These are phyloP conservation scores for Phellopilus nigrolimitatus DNA, from an alignment of 1,284 basidiomycete species.

Conservation along the genomic window DNA sequence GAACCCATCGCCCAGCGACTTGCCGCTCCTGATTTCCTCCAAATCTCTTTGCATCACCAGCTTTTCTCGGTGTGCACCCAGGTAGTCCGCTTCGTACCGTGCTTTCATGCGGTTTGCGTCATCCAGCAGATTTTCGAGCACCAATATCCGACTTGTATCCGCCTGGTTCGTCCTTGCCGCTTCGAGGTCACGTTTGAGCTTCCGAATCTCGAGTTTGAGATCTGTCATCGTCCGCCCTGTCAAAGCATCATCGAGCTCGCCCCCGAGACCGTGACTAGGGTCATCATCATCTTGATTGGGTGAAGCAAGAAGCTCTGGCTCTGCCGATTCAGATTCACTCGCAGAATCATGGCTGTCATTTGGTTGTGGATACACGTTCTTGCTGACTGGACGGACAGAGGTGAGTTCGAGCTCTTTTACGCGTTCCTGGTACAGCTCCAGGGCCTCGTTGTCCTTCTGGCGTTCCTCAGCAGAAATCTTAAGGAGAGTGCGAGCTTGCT, in stretches of 20 bases:
- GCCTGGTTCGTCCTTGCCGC: constrained; percentile 68
- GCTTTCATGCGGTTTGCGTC: constrained; percentile 89
- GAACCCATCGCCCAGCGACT: constrained; percentile 77
- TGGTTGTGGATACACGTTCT: constrained; percentile 24
- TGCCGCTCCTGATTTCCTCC: constrained; percentile 86
- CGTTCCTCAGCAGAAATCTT: constrained; percentile 68
- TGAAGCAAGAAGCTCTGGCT: constrained; percentile 35
- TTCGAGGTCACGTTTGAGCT: constrained; percentile 80
- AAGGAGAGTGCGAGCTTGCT: constrained; percentile 66
- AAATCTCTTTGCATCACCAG: constrained; percentile 77
- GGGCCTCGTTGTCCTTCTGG: constrained; percentile 75
- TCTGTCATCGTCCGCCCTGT: constrained; percentile 86
- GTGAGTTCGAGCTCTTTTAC: constrained; percentile 81
- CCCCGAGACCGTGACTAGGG: constrained; percentile 59
- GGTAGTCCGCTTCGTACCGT: constrained; percentile 86
- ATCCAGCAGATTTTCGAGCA: constrained; percentile 86
- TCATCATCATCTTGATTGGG: constrained; percentile 36
- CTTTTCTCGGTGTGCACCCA: constrained; percentile 80
- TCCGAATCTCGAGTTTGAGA: constrained; percentile 80
- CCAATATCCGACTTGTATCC: constrained; percentile 70
- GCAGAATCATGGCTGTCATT: constrained; percentile 21
- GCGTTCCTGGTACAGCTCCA: constrained; percentile 89
- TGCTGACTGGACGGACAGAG: constrained; percentile 40
- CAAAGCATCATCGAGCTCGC: constrained; percentile 83
- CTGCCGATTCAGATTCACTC: constrained; percentile 36